Conservation (phyloP, 1,139 yeast genomes). For the Magnusiomyces suaveolens region DNA sequence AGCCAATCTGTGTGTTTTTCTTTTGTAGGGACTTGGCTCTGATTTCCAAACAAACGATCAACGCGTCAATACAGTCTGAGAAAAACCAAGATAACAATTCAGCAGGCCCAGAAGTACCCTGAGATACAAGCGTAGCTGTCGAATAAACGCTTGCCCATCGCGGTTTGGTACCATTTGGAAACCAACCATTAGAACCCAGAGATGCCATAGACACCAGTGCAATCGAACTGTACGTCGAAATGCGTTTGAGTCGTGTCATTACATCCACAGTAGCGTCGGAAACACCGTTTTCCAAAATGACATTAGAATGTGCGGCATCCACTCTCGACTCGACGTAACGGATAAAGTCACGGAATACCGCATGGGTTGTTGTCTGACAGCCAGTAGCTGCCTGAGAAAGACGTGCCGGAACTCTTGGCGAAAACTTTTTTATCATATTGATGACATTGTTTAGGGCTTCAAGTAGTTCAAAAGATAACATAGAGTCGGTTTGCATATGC, state of each 20-base stretch:
- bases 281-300: slow-evolving; percentile 51
- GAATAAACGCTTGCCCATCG: slow-evolving; percentile 7
- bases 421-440: slow-evolving; percentile 16
- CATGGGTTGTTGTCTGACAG: slow-evolving; percentile 28
- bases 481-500: slow-evolving; percentile 22
- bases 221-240: slow-evolving; percentile 53
- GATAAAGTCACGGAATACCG: slow-evolving; percentile 50
- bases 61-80: slow-evolving; percentile 67
- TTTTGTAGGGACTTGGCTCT: slow-evolving; percentile 40
- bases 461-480: slow-evolving; percentile 24
- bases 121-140: slow-evolving; percentile 26
- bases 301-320: slow-evolving; percentile 28
- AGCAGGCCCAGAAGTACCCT: slow-evolving; percentile 28
- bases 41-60: slow-evolving; percentile 50
- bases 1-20: slow-evolving; percentile 43
- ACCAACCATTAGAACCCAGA: slow-evolving; percentile 61
- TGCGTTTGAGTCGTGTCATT: slow-evolving; percentile 51
- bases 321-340: slow-evolving; percentile 47
- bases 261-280: slow-evolving; percentile 61
- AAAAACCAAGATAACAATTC: slow-evolving; percentile 53
- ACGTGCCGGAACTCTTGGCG: slow-evolving; percentile 18
- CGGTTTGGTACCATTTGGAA: slow-evolving; percentile 20
- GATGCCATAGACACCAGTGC: slow-evolving; percentile 44
- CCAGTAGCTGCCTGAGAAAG: slow-evolving; percentile 19
- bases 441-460: slow-evolving; percentile 20